Conservation (phyloP, 2,329 filamentous ascomycete genomes). For the Purpureocillium takamizusanense region DNA sequence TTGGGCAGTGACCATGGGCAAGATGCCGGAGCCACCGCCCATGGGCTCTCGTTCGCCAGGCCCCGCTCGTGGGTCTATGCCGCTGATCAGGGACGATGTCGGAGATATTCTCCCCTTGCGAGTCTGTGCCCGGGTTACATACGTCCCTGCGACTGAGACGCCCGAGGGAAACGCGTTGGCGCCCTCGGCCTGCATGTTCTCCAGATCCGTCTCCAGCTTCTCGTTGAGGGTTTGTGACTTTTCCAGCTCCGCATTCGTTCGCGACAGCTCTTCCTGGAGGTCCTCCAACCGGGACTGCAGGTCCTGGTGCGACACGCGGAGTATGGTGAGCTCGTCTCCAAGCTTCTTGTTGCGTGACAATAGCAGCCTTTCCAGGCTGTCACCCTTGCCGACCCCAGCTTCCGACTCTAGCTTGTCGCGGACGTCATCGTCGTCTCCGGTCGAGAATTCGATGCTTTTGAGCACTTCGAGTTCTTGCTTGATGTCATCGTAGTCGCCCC, state of each 20-base stretch:
- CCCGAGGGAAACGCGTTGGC: conserved; percentile 79
- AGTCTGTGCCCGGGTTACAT: conserved; percentile 54
- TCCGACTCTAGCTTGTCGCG: conserved; percentile 27
- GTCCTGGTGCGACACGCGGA: conserved; percentile 90
- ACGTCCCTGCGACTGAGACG: conserved; percentile 88
- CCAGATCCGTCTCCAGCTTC: conserved; percentile 85
- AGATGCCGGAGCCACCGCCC: conserved; percentile 73
- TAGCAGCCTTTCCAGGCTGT: conserved; percentile 83
- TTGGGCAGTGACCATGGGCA: conserved; percentile 97
- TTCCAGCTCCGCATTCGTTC: conserved; percentile 77
- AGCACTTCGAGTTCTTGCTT: conserved; percentile 94
- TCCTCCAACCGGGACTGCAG: conserved; percentile 70
- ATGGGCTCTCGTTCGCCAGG: conserved; percentile 50
- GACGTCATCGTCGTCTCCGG: conserved; percentile 70
- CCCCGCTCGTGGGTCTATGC: conserved; percentile 63
- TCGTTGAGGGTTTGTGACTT: conserved; percentile 75
- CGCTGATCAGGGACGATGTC: conserved; percentile 95
- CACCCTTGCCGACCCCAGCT: conserved; percentile 42
- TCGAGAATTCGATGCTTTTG: conserved; percentile 95
- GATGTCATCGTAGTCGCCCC: conserved; percentile 91
- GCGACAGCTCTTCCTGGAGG: conserved; percentile 75
- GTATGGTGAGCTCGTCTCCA: conserved; percentile 82
- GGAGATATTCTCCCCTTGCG: conserved; percentile 69
- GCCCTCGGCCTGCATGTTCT: conserved; percentile 77
- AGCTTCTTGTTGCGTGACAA: conserved; percentile 94